phyloP scores from a whole-genome alignment of 352 stramenopile genomes.

The Phytophthora meadii region DNA sequence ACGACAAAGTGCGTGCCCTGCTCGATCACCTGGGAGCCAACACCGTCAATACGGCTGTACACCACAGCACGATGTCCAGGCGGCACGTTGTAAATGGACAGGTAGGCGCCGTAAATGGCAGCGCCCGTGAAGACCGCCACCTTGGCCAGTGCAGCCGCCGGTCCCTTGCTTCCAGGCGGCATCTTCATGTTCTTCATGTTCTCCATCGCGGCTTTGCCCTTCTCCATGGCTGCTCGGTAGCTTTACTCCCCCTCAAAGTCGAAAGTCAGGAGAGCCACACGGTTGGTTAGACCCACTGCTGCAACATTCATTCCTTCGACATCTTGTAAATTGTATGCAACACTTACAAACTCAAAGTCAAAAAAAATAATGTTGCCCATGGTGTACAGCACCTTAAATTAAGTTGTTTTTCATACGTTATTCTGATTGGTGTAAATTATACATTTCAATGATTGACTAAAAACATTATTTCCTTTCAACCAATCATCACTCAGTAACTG shows the following conservation, averaged over 20 bases:
- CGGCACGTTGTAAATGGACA: conserved; percentile 90
- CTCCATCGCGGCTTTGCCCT: conserved; percentile 87
- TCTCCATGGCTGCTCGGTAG: conserved; percentile 59
- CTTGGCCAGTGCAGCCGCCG: conserved; percentile 65
- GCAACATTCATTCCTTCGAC: background rate
- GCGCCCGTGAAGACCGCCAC: conserved; percentile 66
- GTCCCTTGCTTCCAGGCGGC: conserved; percentile 67
- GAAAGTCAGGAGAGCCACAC: conserved; percentile 27
- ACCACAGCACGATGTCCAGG: conserved; percentile 90
- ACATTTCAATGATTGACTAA: no score
- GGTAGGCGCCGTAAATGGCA: conserved; percentile 79
- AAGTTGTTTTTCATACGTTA: no score
- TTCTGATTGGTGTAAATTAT: no score
- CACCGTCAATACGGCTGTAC: conserved; percentile 90
- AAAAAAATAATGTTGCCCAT: no score
- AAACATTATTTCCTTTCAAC: background rate
- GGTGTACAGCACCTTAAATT: no score
- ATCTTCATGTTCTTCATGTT: conserved; percentile 93
- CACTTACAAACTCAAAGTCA: background rate
- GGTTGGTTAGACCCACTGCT: background rate
- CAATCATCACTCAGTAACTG: background rate
- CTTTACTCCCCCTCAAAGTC: conserved; percentile 31
- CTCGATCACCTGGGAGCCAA: conserved; percentile 78
- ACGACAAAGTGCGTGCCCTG: conserved; percentile 98
- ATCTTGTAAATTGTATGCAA: no score